Conservation (phyloP, 352 stramenopile genomes). For the Phytopythium aichiense region DNA sequence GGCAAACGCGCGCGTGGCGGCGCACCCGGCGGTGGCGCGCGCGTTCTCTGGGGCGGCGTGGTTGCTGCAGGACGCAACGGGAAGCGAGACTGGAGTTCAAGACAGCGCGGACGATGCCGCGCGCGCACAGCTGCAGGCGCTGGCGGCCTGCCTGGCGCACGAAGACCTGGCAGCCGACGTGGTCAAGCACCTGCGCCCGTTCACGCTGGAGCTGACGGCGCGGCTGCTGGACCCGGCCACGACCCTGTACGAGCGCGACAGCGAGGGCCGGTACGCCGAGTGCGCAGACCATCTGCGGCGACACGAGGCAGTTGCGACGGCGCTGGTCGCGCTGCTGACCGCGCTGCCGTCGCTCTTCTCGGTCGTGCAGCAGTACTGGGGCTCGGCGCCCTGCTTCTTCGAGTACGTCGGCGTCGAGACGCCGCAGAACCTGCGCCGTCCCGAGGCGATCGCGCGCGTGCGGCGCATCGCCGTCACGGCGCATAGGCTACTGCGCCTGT, state of each 20-base stretch:
- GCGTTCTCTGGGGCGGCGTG: slow-evolving; percentile 13
- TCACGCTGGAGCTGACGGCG: slow-evolving; percentile 64
- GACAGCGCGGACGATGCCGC: slow-evolving; percentile 12
- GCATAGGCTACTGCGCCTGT: slow-evolving; percentile 44
- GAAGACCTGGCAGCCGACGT: slow-evolving; percentile 38
- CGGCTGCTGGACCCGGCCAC: slow-evolving; percentile 52
- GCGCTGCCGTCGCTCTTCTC: slow-evolving; percentile 52
- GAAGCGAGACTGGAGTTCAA: not conserved
- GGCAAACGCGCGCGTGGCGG: slow-evolving; percentile 15
- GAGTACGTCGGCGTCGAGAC: slow-evolving; percentile 50
- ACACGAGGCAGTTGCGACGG: slow-evolving; percentile 44
- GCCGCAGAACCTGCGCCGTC: slow-evolving; percentile 31
- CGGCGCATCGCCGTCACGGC: slow-evolving; percentile 53
- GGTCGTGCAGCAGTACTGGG: slow-evolving; percentile 60
- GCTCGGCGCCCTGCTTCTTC: slow-evolving; percentile 72
- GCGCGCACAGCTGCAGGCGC: slow-evolving; percentile 38
- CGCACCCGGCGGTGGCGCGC: slow-evolving; percentile 37
- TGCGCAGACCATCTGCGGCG: slow-evolving; percentile 49
- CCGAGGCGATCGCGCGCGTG: slow-evolving; percentile 32
- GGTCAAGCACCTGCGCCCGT: slow-evolving; percentile 62
- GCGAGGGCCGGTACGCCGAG: slow-evolving; percentile 9
- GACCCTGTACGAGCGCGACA: slow-evolving; percentile 35
- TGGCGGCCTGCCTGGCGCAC: slow-evolving; percentile 53
- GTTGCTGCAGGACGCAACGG: slow-evolving; percentile 5
- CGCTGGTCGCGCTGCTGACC: slow-evolving; percentile 50